Base-by-base conservation (phyloP, 2,329 filamentous ascomycete genomes). In the Exophiala oligosperma region DNA sequence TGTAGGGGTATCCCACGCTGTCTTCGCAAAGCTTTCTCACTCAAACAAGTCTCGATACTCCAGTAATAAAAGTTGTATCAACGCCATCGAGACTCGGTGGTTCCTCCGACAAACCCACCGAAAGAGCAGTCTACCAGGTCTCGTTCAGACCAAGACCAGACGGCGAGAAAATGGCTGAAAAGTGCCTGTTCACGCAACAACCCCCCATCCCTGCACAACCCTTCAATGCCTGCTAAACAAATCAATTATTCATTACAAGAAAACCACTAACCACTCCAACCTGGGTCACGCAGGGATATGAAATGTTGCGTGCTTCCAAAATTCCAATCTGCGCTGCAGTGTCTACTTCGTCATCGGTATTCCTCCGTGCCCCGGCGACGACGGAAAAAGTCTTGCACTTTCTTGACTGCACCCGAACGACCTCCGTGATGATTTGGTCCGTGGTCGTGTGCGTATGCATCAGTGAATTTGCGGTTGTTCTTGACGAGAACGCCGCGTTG, bases 331-430 rank as follows among this genome's bases (percentile, higher is more conserved):
- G 38, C 28, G 11, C 29, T 26, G 32, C 32, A 6, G 32, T 1
- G 7, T 35, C 32, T 23, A 17, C 12, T 8, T 38, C 43, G 52
- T 56, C 32, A 56, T 48, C 58, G 58, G 57, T 54, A 52, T 21
- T 59, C 53, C 44, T 35, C 52, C 61, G 17, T 63, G 43, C 57
- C 53, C 11, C 58, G 61, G 17, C 61, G 61, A 72, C 92, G 84
- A 67, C 94, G 84, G 80, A 99, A 99, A 75, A 97, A 96, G 76
- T 99, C 93, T 92, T 99, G 97, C 40, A 99, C 94, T 71, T 91
- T 87, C 72, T 92, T 88, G 12, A 92, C 92, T 2, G 92, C 90
- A 56, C 91, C 91, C 64, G 87, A 93, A 73, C 90, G 95, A 46
- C 93, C 93, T 32, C 87, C 87, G 69, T 92, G 87, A 52, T 87